Evolutionary conservation across 257 asterid genomes (phyloP), one percentile per base, ranked within the genome.

Genomic region (Scutellaria minor): DNA sequence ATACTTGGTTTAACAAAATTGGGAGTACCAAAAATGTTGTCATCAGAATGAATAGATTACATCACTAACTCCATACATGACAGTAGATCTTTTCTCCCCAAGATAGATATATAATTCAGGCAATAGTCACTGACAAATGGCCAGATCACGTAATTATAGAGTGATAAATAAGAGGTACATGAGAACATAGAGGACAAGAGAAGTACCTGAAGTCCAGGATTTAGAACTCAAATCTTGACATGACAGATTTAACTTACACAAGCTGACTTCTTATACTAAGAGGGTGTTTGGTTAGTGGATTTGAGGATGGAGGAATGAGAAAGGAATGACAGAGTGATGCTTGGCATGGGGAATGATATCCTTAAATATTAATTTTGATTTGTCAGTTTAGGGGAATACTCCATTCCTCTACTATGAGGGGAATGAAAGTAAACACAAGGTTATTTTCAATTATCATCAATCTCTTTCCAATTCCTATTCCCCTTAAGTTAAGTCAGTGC

Each of bases 181-280:
- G 35, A 27, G 58, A 48, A 47, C 9, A 9, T 66, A 66, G 56
- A 10, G 15, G 15, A n/a, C 40, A 67, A 67, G n/a, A 56, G 8
- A 27, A 5, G 40, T 42, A 42, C 18, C 60, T 14, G 68, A 31
- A 13, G 9, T 56, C 51, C 68, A 60, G 51, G 76, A 60, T 56
- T 57, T 41, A 57, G 64, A 57, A 27, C 9, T 31, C 64, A 31
- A 31, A 5, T 57, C 44, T 41, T 69, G 48, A 75, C 58, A 48
- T 64, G 12, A 45, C 20, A 48, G 66, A 71, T 61, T 24, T 51
- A 39, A 22, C 61, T 20, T n/a, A 4, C 9, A 55, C 40, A 45
- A 45, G 48, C 75, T 24, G 12, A 31, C 66, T 47, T 59, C 42
- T 15, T 47, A 22, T 59, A 59, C 9, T 12, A 57, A 57, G 44